Percentiles rank a stretch among this genome's conserved stretches.
Evolutionary conservation across 148 eudicot species (phyloP).

Genomic region (Limonium bicolor): DNA sequence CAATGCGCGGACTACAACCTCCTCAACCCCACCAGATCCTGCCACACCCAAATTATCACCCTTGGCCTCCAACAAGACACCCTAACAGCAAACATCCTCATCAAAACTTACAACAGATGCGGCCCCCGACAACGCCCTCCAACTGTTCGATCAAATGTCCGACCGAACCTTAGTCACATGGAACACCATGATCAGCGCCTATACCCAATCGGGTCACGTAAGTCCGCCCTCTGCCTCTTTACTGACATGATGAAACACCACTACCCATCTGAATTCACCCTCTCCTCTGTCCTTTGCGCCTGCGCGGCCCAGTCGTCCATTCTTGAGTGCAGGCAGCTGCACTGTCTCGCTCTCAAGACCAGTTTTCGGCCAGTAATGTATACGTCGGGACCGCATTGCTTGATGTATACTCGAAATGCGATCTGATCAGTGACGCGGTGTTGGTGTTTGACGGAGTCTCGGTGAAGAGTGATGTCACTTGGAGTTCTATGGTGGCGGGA

Average conservation of each 20-base stretch:
- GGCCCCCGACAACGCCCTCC: constrained; percentile 29
- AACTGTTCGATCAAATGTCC: constrained; percentile 60
- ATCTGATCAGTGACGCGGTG: constrained; percentile 35
- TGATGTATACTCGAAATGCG: constrained; percentile 67
- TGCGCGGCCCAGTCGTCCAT: constrained; percentile 54
- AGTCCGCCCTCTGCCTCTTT: constrained; percentile 38
- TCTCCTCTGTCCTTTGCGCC: constrained; percentile 70
- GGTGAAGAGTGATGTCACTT: constrained; percentile 51
- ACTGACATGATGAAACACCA: constrained; percentile 45
- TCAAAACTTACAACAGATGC: constrained; percentile 61
- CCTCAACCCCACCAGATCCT: no score
- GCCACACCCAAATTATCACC: constrained; percentile 44
- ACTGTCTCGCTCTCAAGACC: constrained; percentile 48
- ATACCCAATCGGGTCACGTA: constrained; percentile 30
- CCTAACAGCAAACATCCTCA: constrained; percentile 41
- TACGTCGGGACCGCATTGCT: constrained; percentile 79
- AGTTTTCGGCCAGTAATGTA: constrained; percentile 38
- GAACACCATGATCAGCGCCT: constrained; percentile 67
- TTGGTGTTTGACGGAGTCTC: constrained; percentile 42
- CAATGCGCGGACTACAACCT: no score
- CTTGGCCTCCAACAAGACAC: constrained; percentile 23
- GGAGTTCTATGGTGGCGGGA: constrained; percentile 71
- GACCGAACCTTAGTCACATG: constrained; percentile 47
- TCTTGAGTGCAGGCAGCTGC: constrained; percentile 61
- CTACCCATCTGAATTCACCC: constrained; percentile 33